These are phyloP conservation scores for Naganishia vishniacii DNA, from an alignment of 768 basidiomycete species.

Conservation along the genomic window DNA sequence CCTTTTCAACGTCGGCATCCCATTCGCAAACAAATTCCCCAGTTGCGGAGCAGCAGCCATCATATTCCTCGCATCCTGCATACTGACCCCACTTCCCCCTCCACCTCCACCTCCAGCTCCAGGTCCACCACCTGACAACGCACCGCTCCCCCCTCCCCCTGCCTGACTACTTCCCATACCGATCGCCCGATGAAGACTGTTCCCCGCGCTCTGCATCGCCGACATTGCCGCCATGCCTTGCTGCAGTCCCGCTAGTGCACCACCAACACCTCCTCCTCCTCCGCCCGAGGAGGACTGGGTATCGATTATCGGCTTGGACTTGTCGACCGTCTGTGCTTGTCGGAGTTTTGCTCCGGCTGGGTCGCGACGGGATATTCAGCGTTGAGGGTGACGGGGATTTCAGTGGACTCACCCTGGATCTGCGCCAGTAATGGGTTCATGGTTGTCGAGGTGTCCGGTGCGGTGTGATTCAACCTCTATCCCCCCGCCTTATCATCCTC, in stretches of 20 bases:
- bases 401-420: conserved; percentile 17
- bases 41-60: conserved; percentile 4
- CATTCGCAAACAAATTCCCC: conserved; percentile 63
- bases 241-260: conserved; percentile 19
- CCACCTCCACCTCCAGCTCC: too few species aligned
- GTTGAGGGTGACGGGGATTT: background rate
- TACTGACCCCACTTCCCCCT: conserved; percentile 30
- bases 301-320: conserved; percentile 38
- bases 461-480: background rate
- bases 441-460: background rate
- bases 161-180: conserved; percentile 9
- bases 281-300: conserved; percentile 30
- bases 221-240: conserved; percentile 8
- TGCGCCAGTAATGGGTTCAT: conserved; percentile 15
- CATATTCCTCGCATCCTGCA: conserved; percentile 41
- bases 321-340: conserved; percentile 74
- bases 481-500: background rate
- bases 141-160: background rate
- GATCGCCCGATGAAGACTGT: background rate
- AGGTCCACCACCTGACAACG: background rate
- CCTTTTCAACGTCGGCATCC: conserved; percentile 83
- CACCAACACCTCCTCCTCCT: conserved; percentile 44
- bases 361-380: too few species aligned
- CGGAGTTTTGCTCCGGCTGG: conserved; percentile 68
- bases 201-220: background rate